phyloP scores from a whole-genome alignment of 192 early-diverging fungal genomes.

The Dissophora globulifera region DNA sequence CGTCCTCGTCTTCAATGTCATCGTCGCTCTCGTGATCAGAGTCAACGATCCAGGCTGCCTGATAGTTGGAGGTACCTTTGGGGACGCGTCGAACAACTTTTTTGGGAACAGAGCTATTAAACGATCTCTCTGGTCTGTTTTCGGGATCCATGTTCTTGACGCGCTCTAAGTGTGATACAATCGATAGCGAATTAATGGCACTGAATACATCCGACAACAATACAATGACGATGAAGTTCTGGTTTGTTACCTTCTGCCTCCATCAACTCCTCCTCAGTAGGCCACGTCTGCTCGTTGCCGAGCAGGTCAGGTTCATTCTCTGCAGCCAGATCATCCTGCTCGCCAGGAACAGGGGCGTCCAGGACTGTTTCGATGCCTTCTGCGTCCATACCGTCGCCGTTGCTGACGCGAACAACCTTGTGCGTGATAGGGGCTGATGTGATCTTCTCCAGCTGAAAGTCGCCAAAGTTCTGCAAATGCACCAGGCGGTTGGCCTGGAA shows the following conservation, averaged over 20 bases:
- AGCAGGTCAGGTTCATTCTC: conserved; percentile 91
- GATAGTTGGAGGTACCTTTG: conserved; percentile 96
- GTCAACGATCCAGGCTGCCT: conserved; percentile 98
- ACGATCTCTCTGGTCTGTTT: conserved; percentile 45
- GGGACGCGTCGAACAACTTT: conserved; percentile 81
- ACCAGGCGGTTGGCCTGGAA: conserved; percentile 93
- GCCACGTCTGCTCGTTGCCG: conserved; percentile 98
- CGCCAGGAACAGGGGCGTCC: conserved; percentile 73
- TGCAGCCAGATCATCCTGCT: conserved; percentile 83
- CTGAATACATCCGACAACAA: too few species aligned
- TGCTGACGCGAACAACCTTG: conserved; percentile 33
- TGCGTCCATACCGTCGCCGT: conserved; percentile 56
- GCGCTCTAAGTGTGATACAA: conserved; percentile 35
- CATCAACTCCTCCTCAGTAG: conserved; percentile 93
- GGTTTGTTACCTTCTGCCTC: conserved; percentile 83
- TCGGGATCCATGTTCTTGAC: conserved; percentile 51
- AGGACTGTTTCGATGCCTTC: conserved; percentile 64
- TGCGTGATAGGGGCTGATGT: conserved; percentile 33
- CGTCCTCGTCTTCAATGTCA: conserved; percentile 66
- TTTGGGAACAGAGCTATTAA: conserved; percentile 37
- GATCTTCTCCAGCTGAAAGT: conserved; percentile 89
- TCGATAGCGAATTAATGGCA: not conserved
- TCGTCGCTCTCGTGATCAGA: conserved; percentile 74
- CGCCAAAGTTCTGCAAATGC: conserved; percentile 92
- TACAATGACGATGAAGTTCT: too few species aligned